Percentiles rank a stretch among this genome's conserved stretches.
phyloP scores from a whole-genome alignment of 495 filamentous ascomycete species.

The Aspergillus cristatus region DNA sequence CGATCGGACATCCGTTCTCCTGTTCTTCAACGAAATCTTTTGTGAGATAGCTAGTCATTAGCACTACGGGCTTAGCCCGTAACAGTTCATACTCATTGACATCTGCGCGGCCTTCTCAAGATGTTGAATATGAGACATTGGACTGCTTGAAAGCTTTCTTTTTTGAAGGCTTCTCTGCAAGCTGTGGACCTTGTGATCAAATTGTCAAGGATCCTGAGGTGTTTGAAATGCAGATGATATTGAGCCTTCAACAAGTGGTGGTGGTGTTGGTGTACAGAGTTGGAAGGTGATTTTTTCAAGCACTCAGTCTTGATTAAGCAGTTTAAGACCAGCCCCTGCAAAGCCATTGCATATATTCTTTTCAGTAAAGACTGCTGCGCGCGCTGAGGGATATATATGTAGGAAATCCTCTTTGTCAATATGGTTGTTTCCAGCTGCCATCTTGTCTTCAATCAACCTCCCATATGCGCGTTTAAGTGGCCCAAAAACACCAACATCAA shows the following conservation, averaged over 20 bases:
- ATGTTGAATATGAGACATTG: no score
- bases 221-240: constrained; percentile 1
- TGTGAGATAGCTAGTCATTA: no score
- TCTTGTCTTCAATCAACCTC: constrained; percentile 3
- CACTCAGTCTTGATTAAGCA: neutral
- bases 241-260: constrained; percentile 3
- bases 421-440: constrained; percentile 5
- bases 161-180: no score
- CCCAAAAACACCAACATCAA: constrained; percentile 20
- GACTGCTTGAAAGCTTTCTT: no score
- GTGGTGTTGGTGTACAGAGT: constrained; percentile 1
- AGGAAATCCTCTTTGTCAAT: constrained; percentile 9
- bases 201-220: constrained; percentile 3
- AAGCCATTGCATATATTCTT: constrained; percentile 8
- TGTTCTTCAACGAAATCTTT: no score
- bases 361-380: constrained; percentile 1
- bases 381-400: neutral
- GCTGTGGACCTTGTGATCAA: constrained; percentile 1
- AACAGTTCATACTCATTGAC: no score
- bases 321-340: constrained; percentile 5
- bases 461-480: constrained; percentile 14
- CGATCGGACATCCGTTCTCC: no score
- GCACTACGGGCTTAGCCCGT: no score
- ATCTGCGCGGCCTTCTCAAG: no score
- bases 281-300: neutral